Evolutionary conservation across 176 grass and related monocot species (phyloP), one percentile per base, ranked within the genome.

Genomic region (Triticum urartu): DNA sequence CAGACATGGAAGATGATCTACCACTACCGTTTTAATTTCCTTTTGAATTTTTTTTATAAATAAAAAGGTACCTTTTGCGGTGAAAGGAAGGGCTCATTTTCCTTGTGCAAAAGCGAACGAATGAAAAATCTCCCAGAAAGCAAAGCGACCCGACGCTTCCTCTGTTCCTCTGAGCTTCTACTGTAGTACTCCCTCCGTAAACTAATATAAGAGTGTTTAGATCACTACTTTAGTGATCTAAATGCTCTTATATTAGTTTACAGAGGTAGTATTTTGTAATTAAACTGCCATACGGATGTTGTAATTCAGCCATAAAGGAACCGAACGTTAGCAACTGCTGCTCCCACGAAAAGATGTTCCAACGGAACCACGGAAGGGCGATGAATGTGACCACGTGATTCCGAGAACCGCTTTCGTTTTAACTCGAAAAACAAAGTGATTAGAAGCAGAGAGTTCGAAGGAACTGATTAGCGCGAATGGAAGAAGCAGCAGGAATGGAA

Each of bases 101-200:
- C 48, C 25, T 52, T 17, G 47, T 11, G 32, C 11, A 59, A 43
- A 87, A n/a, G 36, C 39, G 42, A 22, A 72, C 47, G 45, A n/a
- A 80, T 22, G 40, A 21, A 28, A 72, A 72, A 77, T 21, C 14
- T 69, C 28, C 15, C 33, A 15, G 43, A 61, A 81, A 89, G 80
- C 43, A 79, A 79, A 58, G 80, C 43, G 67, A 73, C 24, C 20
- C 43, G 74, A 66, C 74, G 58, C 56, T 67, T 25, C 4, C 20
- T 34, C 61, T 50, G 34, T 14, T 52, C 64, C 2, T 34, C 1
- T 6, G 15, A 10, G 11, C 26, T 52, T 47, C 6, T 64, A 35
- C 47, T 50, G 48, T 52, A 52, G 48, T 52, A n/a, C n/a, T n/a
- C n/a, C n/a, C n/a, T n/a, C n/a, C n/a, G n/a, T n/a, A n/a, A n/a